Percentiles rank a stretch among this genome's conserved stretches.
These are phyloP conservation scores for Saccharum officinarum DNA, from an alignment of 176 grass and related monocot species.

Conservation along the genomic window DNA sequence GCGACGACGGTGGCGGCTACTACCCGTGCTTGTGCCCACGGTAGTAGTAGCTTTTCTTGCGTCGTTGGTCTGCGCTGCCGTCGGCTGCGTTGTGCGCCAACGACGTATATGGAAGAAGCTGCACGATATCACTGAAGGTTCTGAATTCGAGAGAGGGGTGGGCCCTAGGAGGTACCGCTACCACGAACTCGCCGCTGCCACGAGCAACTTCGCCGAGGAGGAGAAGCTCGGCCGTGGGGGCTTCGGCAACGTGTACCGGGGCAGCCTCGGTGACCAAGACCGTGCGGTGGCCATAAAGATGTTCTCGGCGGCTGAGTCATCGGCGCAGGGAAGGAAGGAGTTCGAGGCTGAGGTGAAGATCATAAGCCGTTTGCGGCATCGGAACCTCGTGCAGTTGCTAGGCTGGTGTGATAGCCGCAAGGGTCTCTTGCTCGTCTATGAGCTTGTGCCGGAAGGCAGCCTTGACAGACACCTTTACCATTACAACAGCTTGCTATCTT, in stretches of 20 bases:
- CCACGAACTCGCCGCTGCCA: background rate
- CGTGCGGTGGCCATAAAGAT: constrained; percentile 19
- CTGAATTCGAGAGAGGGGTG: too few relatives aligned
- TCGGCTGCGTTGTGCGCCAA: too few relatives aligned
- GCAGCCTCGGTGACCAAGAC: constrained; percentile 1
- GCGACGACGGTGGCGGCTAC: too few relatives aligned
- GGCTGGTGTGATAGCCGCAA: background rate
- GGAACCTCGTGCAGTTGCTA: constrained; percentile 38
- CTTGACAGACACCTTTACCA: background rate
- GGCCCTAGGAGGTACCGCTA: background rate
- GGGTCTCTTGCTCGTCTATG: too few relatives aligned
- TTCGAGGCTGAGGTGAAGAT: constrained; percentile 29
- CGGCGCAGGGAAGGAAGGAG: background rate
- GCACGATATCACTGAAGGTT: too few relatives aligned
- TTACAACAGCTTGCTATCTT: background rate
- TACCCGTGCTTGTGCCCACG: too few relatives aligned
- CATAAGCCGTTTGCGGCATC: constrained; percentile 40
- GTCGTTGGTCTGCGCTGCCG: too few relatives aligned
- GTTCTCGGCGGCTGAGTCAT: background rate
- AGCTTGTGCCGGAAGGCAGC: too few relatives aligned
- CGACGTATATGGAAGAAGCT: too few relatives aligned
- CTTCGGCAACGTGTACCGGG: background rate
- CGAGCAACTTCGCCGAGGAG: background rate
- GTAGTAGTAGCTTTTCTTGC: too few relatives aligned
- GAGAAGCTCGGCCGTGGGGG: background rate